These are phyloP conservation scores for Penicillium atrosanguineum DNA, from an alignment of 495 filamentous ascomycete species.

Conservation along the genomic window DNA sequence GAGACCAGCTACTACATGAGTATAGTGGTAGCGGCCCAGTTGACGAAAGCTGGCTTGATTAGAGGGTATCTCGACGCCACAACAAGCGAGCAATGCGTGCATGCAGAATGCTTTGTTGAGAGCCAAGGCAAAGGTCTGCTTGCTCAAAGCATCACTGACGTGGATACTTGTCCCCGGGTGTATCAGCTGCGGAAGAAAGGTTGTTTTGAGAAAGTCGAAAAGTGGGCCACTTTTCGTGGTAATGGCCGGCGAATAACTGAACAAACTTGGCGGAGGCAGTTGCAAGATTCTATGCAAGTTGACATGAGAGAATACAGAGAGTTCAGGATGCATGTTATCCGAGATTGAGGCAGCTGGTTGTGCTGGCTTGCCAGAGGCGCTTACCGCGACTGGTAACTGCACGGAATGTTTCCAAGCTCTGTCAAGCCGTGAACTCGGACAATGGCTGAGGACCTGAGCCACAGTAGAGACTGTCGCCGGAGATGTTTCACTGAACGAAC, in stretches of 20 bases:
- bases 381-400: too few relatives aligned
- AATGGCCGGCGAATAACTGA: conserved; percentile 9
- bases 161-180: conserved; percentile 8
- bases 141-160: conserved; percentile 10
- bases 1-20: conserved; percentile 11
- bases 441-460: too few relatives aligned
- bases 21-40: conserved; percentile 15
- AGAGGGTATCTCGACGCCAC: conserved; percentile 18
- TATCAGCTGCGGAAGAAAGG: conserved; percentile 20
- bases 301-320: too few relatives aligned
- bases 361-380: too few relatives aligned
- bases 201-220: conserved; percentile 16
- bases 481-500: too few relatives aligned
- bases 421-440: too few relatives aligned
- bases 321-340: too few relatives aligned
- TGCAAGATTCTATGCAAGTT: too few relatives aligned
- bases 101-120: conserved; percentile 14
- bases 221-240: conserved; percentile 10
- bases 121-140: conserved; percentile 13
- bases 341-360: too few relatives aligned
- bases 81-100: conserved; percentile 25
- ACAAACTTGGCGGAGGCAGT: too few relatives aligned
- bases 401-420: too few relatives aligned
- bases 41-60: conserved; percentile 2
- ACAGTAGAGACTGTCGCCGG: too few relatives aligned